Base-by-base conservation (phyloP, 164 flowering plant genomes). In the Magnolia kwangsiensis region DNA sequence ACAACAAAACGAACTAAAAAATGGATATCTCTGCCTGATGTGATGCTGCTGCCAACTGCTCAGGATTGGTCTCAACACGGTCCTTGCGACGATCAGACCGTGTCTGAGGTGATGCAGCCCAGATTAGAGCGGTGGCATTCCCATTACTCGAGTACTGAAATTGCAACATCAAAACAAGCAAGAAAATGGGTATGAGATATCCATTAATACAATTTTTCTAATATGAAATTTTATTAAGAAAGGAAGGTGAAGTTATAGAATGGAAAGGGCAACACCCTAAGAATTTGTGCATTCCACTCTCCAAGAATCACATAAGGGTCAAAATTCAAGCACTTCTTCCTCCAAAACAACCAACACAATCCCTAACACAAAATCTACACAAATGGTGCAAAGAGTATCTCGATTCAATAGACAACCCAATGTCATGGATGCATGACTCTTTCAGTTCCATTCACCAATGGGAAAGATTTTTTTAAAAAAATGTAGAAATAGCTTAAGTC, bases 101-200 rank as follows among this genome's bases (percentile, higher is more conserved):
- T 69, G 97, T 88, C 82, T 94, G 99, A 71, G 99, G 99, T 7
- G 96, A 87, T 78, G 98, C 99, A 75, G 94, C 99, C 99, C 99
- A 96, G 29, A 94, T 94, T 51, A 93, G 76, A 23, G 99, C 99
- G 69, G 90, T 90, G n/a, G 86, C 88, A 80, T 73, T 83, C 67
- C 98, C 98, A 83, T 83, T 85, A 76, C 86, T 84, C 37, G 86
- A 85, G 75, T 87, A 75, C 99, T 94, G 88, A 72, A 64, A 63
- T 14, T 27, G 11, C 65, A 72, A 72, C 49, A 73, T 71, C n/a
- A 63, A 63, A 24, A 50, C 74, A 69, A 31, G 11, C 5, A 10
- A 70, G 72, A 70, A 9, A 70, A 45, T 10, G 27, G 7, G 21
- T 10, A 65, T 9, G 27, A 65, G 18, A 65, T 23, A 24, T 65